phyloP scores from a whole-genome alignment of 768 basidiomycete genomes.

The Coprinopsis marcescibilis region DNA sequence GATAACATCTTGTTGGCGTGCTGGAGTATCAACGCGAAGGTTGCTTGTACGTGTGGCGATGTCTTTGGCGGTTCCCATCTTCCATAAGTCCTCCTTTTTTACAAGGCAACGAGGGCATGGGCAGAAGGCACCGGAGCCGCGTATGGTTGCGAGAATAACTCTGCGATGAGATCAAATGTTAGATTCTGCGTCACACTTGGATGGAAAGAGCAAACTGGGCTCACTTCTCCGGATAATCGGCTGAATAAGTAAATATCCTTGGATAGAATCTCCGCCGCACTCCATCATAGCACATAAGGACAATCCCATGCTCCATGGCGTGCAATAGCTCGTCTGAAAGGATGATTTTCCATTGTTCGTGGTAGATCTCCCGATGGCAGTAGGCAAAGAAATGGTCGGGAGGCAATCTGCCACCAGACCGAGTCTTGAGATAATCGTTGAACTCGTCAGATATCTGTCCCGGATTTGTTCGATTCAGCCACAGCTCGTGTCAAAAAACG shows the following conservation, averaged over 20 bases:
- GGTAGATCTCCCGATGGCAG: slow-evolving; percentile 23
- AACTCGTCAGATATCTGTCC: neutral
- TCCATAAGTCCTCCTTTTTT: slow-evolving; percentile 5
- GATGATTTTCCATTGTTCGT: slow-evolving; percentile 20
- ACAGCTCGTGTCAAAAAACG: neutral
- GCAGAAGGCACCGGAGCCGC: slow-evolving; percentile 13
- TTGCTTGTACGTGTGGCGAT: neutral
- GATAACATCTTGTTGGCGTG: neutral
- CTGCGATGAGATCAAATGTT: slow-evolving; percentile 13
- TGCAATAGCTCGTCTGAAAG: slow-evolving; percentile 20
- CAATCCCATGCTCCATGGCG: slow-evolving; percentile 20
- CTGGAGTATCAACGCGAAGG: neutral
- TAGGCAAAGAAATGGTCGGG: slow-evolving; percentile 16
- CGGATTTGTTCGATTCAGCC: neutral
- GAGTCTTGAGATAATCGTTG: neutral
- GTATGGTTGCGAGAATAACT: slow-evolving; percentile 21
- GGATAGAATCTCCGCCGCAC: slow-evolving; percentile 18
- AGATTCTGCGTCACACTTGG: neutral
- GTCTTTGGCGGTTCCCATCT: slow-evolving; percentile 10
- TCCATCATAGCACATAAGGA: slow-evolving; percentile 21
- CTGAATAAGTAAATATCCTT: slow-evolving; percentile 23
- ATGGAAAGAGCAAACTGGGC: neutral
- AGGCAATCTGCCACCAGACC: neutral
- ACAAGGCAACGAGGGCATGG: slow-evolving; percentile 18
- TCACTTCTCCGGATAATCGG: slow-evolving; percentile 29